phyloP scores from a whole-genome alignment of 192 early-diverging fungal species.

The Geosiphon pyriformis region DNA sequence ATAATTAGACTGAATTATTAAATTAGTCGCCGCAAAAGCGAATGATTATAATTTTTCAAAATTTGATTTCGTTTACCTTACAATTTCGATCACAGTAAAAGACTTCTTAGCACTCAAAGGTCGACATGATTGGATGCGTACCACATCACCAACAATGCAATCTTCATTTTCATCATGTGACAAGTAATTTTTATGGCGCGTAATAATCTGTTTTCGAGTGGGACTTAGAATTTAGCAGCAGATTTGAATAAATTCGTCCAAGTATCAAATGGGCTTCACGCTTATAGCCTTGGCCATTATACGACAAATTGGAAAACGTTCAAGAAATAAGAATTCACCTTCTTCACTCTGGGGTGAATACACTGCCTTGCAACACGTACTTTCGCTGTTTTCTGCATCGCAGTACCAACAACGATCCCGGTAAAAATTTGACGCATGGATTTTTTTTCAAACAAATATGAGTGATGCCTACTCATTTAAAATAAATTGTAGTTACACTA shows the following conservation, averaged over 20 bases:
- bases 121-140: slow-evolving; percentile 84
- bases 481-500: background rate
- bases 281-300: background rate
- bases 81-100: slow-evolving; percentile 84
- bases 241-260: background rate
- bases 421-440: slow-evolving; percentile 74
- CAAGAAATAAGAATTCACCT: slow-evolving; percentile 49
- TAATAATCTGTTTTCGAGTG: slow-evolving; percentile 55
- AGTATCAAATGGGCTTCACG: background rate
- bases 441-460: too few relatives aligned
- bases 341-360: slow-evolving; percentile 78
- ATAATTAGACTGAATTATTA: background rate
- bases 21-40: background rate
- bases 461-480: background rate
- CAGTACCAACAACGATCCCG: slow-evolving; percentile 83
- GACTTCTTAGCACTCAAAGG: slow-evolving; percentile 84
- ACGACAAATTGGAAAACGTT: background rate
- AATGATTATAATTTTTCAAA: background rate
- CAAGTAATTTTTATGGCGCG: slow-evolving; percentile 80
- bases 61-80: slow-evolving; percentile 33
- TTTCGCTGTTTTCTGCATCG: slow-evolving; percentile 87
- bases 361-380: slow-evolving; percentile 73
- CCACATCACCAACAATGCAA: slow-evolving; percentile 85
- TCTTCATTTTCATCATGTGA: slow-evolving; percentile 79
- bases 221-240: too few relatives aligned